These are phyloP conservation scores for Colletotrichum shisoi DNA, from an alignment of 2,329 filamentous ascomycete species.

Conservation along the genomic window DNA sequence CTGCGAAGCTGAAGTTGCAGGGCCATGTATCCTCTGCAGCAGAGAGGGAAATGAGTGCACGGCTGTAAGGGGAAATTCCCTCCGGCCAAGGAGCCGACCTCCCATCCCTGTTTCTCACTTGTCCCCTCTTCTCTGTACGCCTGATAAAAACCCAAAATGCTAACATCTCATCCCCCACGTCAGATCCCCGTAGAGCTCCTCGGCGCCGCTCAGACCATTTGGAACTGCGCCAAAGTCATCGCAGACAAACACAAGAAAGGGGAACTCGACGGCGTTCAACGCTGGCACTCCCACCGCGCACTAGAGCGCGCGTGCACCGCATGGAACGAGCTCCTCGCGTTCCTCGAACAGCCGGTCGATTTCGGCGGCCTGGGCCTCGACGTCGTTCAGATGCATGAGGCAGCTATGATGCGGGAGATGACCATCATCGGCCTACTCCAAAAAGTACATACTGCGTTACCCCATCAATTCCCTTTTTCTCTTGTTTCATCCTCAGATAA, in stretches of 20 bases:
- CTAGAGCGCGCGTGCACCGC: background rate
- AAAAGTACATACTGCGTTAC: background rate
- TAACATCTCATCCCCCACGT: background rate
- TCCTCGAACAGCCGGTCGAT: background rate
- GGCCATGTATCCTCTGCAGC: background rate
- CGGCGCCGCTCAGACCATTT: background rate
- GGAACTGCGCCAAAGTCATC: background rate
- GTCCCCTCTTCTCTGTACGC: background rate
- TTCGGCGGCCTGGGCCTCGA: background rate
- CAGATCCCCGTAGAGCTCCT: background rate
- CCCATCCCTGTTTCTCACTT: background rate
- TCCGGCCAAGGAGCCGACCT: background rate
- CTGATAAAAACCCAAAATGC: background rate
- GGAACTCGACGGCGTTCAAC: background rate
- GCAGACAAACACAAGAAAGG: background rate
- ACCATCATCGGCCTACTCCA: background rate
- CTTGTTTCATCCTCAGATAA: background rate
- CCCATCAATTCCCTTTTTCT: no score
- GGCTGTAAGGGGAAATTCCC: background rate
- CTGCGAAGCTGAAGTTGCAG: background rate
- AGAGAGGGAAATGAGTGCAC: background rate
- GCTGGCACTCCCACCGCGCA: background rate
- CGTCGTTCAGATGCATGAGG: background rate
- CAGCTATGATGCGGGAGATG: background rate
- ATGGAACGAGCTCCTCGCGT: background rate